These are phyloP conservation scores for Trichoderma afroharzianum DNA, from an alignment of 2,329 filamentous ascomycete genomes.

Conservation along the genomic window DNA sequence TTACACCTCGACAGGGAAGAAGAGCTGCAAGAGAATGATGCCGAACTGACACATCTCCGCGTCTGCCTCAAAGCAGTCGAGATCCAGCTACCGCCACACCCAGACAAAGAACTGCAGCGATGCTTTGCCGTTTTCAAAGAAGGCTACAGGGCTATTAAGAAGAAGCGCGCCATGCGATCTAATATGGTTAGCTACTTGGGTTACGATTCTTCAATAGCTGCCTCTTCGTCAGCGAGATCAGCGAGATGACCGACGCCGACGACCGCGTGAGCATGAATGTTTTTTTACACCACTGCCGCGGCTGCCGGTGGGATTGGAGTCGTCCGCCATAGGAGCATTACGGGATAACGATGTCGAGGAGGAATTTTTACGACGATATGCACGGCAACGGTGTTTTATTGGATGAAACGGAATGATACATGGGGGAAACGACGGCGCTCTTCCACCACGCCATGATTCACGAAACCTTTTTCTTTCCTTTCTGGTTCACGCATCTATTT, in stretches of 20 bases:
- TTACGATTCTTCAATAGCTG: conserved; percentile 26
- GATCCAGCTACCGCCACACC: conserved; percentile 51
- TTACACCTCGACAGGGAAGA: conserved; percentile 43
- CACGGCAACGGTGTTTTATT: conserved; percentile 4
- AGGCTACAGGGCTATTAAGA: conserved; percentile 52
- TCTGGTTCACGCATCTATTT: not conserved
- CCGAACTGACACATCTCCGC: conserved; percentile 58
- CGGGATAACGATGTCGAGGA: not conserved
- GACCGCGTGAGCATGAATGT: not conserved
- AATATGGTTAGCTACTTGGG: conserved; percentile 29
- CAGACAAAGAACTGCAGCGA: conserved; percentile 54
- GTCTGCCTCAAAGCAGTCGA: conserved; percentile 62
- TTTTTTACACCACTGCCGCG: not conserved
- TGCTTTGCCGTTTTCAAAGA: conserved; percentile 60
- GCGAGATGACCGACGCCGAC: conserved; percentile 17
- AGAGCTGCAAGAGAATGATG: conserved; percentile 54
- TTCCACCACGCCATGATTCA: conserved; percentile 4
- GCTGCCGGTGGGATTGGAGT: not conserved
- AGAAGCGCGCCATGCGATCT: conserved; percentile 37
- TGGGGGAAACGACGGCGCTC: conserved; percentile 3
- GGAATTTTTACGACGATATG: not conserved
- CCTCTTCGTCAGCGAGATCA: conserved; percentile 24
- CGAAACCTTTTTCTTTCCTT: conserved; percentile 4
- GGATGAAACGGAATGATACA: conserved; percentile 11
- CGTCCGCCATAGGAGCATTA: not conserved